Percentiles rank a stretch among this genome's conserved stretches.
Evolutionary conservation across 306 rosid species (phyloP).

Genomic region (Glycine latifolia): DNA sequence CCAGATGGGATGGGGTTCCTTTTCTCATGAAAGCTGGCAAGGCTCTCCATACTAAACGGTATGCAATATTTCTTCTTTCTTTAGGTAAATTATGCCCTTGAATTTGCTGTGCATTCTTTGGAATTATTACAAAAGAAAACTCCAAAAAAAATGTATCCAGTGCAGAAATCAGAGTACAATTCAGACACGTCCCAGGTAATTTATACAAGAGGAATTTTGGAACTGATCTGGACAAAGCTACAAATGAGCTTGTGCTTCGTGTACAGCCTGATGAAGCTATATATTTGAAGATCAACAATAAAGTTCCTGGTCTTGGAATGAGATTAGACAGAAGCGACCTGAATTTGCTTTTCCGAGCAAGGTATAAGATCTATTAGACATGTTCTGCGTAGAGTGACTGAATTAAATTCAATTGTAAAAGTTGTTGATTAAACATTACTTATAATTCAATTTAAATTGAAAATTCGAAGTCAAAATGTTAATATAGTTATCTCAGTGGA

Average conservation of each 20-base stretch:
- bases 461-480: background rate
- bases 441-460: background rate
- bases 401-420: constrained; percentile 24
- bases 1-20: constrained; percentile 99
- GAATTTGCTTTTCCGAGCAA: constrained; percentile 83
- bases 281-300: constrained; percentile 95
- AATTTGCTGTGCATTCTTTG: constrained; percentile 25
- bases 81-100: background rate
- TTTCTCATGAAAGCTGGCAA: constrained; percentile 98
- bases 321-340: constrained; percentile 92
- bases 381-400: constrained; percentile 25
- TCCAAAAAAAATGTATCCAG: constrained; percentile 59
- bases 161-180: constrained; percentile 98
- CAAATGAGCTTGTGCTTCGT: constrained; percentile 95
- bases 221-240: constrained; percentile 89
- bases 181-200: constrained; percentile 96
- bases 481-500: background rate
- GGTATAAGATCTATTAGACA: constrained; percentile 55
- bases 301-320: constrained; percentile 98
- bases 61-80: constrained; percentile 31
- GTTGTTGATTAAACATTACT: constrained; percentile 3
- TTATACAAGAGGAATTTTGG: constrained; percentile 89
- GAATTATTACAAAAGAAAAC: constrained; percentile 28
- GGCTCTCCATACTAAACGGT: constrained; percentile 93
- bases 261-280: constrained; percentile 99